These are phyloP conservation scores for Sarcodon sp. DNA, from an alignment of 768 basidiomycete species.

Conservation along the genomic window DNA sequence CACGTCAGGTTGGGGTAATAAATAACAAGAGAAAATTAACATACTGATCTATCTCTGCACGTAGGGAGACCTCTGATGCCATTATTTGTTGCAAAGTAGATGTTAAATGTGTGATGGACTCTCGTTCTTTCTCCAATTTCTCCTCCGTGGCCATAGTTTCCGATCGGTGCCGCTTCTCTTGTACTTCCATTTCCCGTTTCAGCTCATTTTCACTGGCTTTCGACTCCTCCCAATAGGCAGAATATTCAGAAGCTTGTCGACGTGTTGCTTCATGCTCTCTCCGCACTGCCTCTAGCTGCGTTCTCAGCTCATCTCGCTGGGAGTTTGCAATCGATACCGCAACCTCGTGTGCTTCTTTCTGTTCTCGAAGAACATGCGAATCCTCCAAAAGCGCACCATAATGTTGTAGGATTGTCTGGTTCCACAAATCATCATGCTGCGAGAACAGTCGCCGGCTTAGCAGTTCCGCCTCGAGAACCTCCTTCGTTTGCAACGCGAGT, in stretches of 20 bases:
- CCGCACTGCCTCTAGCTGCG: constrained; percentile 22
- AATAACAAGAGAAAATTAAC: constrained; percentile 13
- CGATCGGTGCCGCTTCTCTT: constrained; percentile 16
- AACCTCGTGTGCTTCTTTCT: no score
- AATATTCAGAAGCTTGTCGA: constrained; percentile 11
- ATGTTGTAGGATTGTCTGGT: no score
- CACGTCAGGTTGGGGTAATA: background rate
- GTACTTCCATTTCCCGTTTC: constrained; percentile 13
- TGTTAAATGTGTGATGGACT: constrained; percentile 33
- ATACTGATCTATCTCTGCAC: constrained; percentile 57
- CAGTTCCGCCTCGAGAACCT: no score
- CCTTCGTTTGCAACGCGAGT: no score
- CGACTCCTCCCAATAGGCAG: constrained; percentile 7
- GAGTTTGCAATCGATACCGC: constrained; percentile 14
- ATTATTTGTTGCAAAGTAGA: constrained; percentile 39
- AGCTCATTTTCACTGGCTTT: constrained; percentile 12
- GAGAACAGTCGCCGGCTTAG: no score
- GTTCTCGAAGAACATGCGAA: no score
- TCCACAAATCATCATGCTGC: no score
- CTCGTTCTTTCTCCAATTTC: constrained; percentile 16
- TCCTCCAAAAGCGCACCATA: no score
- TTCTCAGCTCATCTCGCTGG: constrained; percentile 27
- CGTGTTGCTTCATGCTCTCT: constrained; percentile 10
- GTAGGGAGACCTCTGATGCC: constrained; percentile 55
- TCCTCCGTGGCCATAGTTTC: constrained; percentile 18